Conservation (phyloP, 257 asterid species). For the Solanum chiquidenum region DNA sequence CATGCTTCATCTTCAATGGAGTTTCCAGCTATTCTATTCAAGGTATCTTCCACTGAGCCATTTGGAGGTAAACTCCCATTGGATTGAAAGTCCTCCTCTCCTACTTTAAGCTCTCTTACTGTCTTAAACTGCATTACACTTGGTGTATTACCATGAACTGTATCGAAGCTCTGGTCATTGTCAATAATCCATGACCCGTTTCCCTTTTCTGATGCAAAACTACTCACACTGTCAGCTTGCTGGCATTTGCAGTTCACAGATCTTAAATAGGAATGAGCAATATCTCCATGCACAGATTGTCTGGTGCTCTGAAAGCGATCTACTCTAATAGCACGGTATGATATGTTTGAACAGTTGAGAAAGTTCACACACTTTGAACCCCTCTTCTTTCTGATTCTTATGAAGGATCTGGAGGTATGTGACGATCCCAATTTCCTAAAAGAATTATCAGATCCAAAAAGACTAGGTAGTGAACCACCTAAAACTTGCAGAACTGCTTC, state of each 20-base stretch:
- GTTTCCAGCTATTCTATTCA: conserved; percentile 12
- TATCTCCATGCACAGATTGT: conserved; percentile 3
- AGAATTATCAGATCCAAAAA: conserved; percentile 14
- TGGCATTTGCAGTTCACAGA: conserved; percentile 38
- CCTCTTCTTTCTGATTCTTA: conserved; percentile 26
- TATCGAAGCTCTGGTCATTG: conserved; percentile 15
- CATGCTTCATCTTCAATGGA: conserved; percentile 64
- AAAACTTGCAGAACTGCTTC: conserved; percentile 28
- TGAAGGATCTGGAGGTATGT: conserved; percentile 8
- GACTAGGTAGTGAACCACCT: conserved; percentile 15
- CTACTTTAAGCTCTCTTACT: conserved; percentile 14
- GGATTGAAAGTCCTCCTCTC: conserved; percentile 14
- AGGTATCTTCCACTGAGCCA: conserved; percentile 16
- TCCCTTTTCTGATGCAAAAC: conserved; percentile 27
- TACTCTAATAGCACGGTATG: conserved; percentile 1
- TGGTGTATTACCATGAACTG: conserved; percentile 11
- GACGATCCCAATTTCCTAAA: conserved; percentile 12
- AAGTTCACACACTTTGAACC: not conserved
- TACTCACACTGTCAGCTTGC: conserved; percentile 34
- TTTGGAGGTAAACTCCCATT: conserved; percentile 23
- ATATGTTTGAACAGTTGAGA: conserved; percentile 10
- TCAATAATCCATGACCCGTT: conserved; percentile 30
- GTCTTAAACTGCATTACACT: conserved; percentile 15
- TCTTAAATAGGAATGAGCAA: conserved; percentile 3
- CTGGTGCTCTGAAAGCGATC: conserved; percentile 3